Conservation (phyloP, 2,329 filamentous ascomycete species). For the Sordariomycetes sp. region DNA sequence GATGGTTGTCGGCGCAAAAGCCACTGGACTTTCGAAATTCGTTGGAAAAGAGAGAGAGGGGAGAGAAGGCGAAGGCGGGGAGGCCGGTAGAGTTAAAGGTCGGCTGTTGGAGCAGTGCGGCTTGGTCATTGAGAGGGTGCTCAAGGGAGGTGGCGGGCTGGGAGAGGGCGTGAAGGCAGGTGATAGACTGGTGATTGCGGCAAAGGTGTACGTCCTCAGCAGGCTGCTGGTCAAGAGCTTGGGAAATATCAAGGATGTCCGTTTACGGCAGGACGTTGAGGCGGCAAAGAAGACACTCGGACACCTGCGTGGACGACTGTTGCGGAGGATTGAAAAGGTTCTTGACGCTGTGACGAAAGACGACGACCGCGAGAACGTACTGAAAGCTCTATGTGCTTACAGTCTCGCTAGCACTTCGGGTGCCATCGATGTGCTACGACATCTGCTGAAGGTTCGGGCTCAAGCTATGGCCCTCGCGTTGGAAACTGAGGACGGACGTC, state of each 20-base stretch:
- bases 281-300: conserved; percentile 55
- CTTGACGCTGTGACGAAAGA: conserved; percentile 51
- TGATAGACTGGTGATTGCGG: conserved; percentile 44
- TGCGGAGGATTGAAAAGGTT: conserved; percentile 60
- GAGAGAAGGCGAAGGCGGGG: conserved; percentile 14
- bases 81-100: conserved; percentile 31
- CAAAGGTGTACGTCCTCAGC: conserved; percentile 69
- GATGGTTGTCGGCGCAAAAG: conserved; percentile 57
- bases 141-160: conserved; percentile 29
- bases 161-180: conserved; percentile 25
- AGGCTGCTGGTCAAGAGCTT: conserved; percentile 69
- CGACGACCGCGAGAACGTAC: conserved; percentile 40
- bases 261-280: conserved; percentile 36
- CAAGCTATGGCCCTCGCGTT: conserved; percentile 59
- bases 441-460: conserved; percentile 67
- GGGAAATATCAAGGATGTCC: conserved; percentile 40
- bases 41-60: conserved; percentile 11
- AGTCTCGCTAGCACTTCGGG: conserved; percentile 75
- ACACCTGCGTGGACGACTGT: conserved; percentile 51
- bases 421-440: conserved; percentile 65
- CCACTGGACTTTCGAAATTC: conserved; percentile 44
- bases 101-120: conserved; percentile 41
- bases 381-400: conserved; percentile 72
- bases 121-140: conserved; percentile 36
- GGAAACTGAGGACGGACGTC: conserved; percentile 34